phyloP scores from a whole-genome alignment of 75 land plant species.

The Selaginella tamariscina region DNA sequence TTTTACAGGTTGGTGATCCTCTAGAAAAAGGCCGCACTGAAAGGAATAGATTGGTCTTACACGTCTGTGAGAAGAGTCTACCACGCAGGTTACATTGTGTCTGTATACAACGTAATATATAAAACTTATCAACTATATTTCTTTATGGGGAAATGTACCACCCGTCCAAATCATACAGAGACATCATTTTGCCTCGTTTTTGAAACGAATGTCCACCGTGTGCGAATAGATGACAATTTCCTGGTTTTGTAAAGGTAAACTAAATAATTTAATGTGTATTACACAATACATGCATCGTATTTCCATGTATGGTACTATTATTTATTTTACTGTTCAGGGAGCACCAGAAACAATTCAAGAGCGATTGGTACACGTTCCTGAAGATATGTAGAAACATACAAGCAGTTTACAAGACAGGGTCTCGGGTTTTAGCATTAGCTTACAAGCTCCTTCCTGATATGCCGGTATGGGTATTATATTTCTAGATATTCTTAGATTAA shows the following conservation, averaged over 20 bases:
- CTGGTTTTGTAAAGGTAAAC: constrained; percentile 93
- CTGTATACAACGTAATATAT: background rate
- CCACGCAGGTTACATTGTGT: constrained; percentile 59
- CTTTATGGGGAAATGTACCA: constrained; percentile 49
- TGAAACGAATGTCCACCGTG: constrained; percentile 90
- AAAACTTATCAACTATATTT: constrained; percentile 1
- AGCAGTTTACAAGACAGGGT: constrained; percentile 91
- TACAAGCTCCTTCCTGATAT: constrained; percentile 86
- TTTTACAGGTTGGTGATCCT: constrained; percentile 91
- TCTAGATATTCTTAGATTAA: background rate
- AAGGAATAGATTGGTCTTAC: constrained; percentile 92
- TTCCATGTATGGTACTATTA: no score
- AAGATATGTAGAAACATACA: constrained; percentile 68
- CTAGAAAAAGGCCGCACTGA: constrained; percentile 95
- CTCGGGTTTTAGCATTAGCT: constrained; percentile 89
- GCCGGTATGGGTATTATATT: constrained; percentile 47
- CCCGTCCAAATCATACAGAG: constrained; percentile 87
- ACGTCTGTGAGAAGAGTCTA: constrained; percentile 92
- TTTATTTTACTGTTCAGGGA: constrained; percentile 40
- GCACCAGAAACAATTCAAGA: constrained; percentile 98
- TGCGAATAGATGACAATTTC: constrained; percentile 67
- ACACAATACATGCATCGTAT: no score
- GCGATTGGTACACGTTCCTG: constrained; percentile 44
- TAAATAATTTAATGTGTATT: no score
- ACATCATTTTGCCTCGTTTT: constrained; percentile 91